phyloP scores from a whole-genome alignment of 2,329 filamentous ascomycete species.

The Cyphellophora attinorum region DNA sequence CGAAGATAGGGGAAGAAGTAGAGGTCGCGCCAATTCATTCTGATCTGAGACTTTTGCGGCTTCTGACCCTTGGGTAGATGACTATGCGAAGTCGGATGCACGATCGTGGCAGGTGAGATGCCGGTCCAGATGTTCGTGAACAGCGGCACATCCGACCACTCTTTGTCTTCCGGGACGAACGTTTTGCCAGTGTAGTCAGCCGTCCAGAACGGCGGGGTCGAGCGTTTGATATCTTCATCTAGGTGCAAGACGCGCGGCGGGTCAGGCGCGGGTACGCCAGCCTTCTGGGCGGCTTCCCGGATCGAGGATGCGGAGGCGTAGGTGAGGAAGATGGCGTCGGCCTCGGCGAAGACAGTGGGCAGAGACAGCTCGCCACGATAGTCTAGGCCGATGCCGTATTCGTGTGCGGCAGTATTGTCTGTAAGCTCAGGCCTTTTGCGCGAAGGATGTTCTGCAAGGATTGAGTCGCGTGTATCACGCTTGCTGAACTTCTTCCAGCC shows the following conservation, averaged over 20 bases:
- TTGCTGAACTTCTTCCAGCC: conserved; percentile 29
- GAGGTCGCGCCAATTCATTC: conserved; percentile 8
- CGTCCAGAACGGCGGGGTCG: background rate
- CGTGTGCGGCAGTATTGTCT: conserved; percentile 31
- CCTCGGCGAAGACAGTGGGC: conserved; percentile 29
- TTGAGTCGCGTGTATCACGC: conserved; percentile 25
- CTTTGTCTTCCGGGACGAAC: background rate
- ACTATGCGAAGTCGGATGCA: conserved; percentile 9
- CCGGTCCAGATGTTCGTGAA: conserved; percentile 12
- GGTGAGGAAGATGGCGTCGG: conserved; percentile 31
- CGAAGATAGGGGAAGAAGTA: conserved; percentile 8
- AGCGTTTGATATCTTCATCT: background rate
- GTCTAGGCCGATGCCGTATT: conserved; percentile 44
- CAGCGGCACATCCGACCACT: conserved; percentile 6
- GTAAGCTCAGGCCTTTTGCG: conserved; percentile 25
- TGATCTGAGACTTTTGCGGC: conserved; percentile 8
- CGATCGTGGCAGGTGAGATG: conserved; percentile 6
- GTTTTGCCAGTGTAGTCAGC: background rate
- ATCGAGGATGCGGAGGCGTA: conserved; percentile 15
- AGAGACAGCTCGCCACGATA: conserved; percentile 43
- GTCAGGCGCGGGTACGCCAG: background rate
- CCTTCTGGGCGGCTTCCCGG: background rate
- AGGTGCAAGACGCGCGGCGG: background rate
- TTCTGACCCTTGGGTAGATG: no score
- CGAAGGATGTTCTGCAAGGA: conserved; percentile 26